Base-by-base conservation (phyloP, 306 rosid genomes). In the Vigna hirtella region DNA sequence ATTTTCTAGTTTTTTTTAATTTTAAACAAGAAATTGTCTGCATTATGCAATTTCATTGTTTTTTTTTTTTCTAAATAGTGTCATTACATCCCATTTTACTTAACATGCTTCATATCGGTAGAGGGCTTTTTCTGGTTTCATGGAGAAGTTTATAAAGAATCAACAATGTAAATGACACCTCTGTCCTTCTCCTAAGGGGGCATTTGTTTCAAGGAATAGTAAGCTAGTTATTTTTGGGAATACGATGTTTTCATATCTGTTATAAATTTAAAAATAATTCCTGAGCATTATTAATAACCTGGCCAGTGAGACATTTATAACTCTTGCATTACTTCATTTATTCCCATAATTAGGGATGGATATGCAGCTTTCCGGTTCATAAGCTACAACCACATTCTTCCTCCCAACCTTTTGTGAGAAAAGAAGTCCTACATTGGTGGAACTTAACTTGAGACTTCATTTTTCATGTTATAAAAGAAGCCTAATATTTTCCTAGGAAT, bases 301-400 rank as follows among this genome's bases (percentile, higher is more conserved):
- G 36, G 52, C 0, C 13, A 17, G 48, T 65, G 14, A 20, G 18
- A 66, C 36, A 42, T 18, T 17, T 9, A 22, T 14, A 20, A 24
- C 5, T 24, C 11, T 67, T 45, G 40, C 14, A n/a, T 16, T 7
- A 32, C 26, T 47, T 8, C 3, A n/a, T 45, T 66, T 45, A 43
- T 17, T 67, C 2, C 55, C 73, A 6, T 43, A 53, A 12, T 22
- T 11, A 12, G 17, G 36, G 55, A 22, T 43, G 57, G 17, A 4
- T 22, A 1, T 45, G 40, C 24, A 22, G 56, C 72, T 42, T 11
- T 34, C 20, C 56, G 22, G 4, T 45, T 22, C 56, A 56, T 6
- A 22, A 67, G 55, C n/a, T 67, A 40, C 72, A 12, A 67, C 72
- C 38, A 13, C 38, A 45, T 43, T 67, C 16, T 67, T 42, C 15